phyloP scores from a whole-genome alignment of 495 filamentous ascomycete genomes.

The Lindgomyces ingoldianus region DNA sequence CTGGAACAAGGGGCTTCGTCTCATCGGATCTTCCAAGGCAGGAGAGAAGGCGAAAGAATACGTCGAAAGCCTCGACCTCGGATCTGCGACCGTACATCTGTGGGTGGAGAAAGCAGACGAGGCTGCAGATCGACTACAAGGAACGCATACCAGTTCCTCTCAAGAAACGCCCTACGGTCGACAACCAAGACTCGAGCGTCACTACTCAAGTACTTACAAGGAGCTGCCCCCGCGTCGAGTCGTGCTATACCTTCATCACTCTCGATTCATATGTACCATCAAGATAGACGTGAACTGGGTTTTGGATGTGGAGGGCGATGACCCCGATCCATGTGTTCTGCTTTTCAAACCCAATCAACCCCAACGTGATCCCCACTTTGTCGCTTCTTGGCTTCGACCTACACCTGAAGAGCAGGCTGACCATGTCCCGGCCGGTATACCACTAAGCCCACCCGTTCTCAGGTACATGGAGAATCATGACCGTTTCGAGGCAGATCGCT shows the following conservation, averaged over 20 bases:
- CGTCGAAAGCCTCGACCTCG: background rate
- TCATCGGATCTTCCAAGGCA: background rate
- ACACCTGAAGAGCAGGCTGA: constrained; percentile 4
- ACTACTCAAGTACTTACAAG: constrained; percentile 1
- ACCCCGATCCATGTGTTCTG: background rate
- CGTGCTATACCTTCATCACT: constrained; percentile 2
- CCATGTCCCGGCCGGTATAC: background rate
- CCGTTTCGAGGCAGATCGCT: constrained; percentile 9
- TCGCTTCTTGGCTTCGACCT: constrained; percentile 9
- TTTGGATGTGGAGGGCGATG: background rate
- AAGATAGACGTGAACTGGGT: constrained; percentile 18
- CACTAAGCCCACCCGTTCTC: background rate
- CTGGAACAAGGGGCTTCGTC: too few relatives aligned
- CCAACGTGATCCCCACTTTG: constrained; percentile 1
- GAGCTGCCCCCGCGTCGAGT: constrained; percentile 9
- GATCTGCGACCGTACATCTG: constrained; percentile 8
- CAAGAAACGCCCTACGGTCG: background rate
- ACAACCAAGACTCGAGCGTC: background rate
- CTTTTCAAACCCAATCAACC: constrained; percentile 7
- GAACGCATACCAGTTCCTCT: background rate
- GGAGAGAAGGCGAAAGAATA: constrained; percentile 5
- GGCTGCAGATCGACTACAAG: background rate
- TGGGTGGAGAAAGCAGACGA: constrained; percentile 7
- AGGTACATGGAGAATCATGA: constrained; percentile 7
- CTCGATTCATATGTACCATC: constrained; percentile 10